Percentiles rank a stretch among this genome's conserved stretches.
phyloP scores from a whole-genome alignment of 176 grass and related monocot genomes.

The Avena insularis region DNA sequence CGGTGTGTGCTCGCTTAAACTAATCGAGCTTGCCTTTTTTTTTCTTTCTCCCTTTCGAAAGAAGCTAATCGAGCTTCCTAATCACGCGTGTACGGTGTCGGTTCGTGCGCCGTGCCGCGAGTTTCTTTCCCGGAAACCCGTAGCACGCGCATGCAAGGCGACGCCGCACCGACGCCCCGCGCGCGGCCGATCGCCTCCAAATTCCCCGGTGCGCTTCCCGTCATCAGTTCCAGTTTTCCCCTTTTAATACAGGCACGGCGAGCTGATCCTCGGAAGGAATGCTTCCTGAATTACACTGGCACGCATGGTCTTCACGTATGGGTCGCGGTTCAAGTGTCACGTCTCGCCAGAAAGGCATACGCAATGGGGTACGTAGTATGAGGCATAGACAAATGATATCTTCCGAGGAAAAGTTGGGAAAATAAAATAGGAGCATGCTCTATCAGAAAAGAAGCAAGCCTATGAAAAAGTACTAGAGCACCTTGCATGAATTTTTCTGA shows the following conservation, averaged over 20 bases:
- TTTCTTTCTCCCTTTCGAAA: no score
- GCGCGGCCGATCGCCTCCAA: background rate
- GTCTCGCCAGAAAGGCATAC: slow-evolving; percentile 15
- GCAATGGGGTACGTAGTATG: background rate
- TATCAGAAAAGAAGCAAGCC: background rate
- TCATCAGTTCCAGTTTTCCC: background rate
- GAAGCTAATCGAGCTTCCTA: background rate
- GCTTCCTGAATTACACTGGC: background rate
- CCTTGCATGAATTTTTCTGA: background rate
- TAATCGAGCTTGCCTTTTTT: background rate
- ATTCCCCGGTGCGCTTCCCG: background rate
- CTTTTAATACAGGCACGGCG: no score
- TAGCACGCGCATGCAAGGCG: background rate
- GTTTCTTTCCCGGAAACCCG: slow-evolving; percentile 21
- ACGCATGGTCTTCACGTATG: no score
- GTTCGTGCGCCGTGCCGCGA: slow-evolving; percentile 22
- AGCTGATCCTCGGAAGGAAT: background rate
- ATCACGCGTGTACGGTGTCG: slow-evolving; percentile 26
- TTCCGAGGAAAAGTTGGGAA: background rate
- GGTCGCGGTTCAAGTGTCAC: slow-evolving; percentile 5
- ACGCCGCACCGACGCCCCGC: slow-evolving; percentile 45
- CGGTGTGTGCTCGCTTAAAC: background rate
- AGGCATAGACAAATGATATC: background rate
- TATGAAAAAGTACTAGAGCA: background rate
- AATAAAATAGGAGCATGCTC: no score